These are phyloP conservation scores for Cyberlindnera galapagoensis DNA, from an alignment of 805 yeast species.

Conservation along the genomic window DNA sequence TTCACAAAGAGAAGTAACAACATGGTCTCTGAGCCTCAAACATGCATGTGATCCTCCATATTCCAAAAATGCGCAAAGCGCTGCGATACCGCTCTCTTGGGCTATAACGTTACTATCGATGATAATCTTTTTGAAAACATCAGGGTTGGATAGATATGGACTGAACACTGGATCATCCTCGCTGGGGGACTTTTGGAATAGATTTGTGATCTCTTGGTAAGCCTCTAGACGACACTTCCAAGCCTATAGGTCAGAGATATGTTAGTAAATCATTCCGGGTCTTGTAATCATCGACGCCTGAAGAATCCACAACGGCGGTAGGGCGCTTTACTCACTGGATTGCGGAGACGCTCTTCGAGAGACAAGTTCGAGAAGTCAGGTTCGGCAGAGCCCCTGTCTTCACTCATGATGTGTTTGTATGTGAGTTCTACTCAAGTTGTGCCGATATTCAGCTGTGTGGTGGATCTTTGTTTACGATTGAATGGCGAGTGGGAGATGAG, in stretches of 20 bases:
- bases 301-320: no score
- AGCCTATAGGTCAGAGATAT: constrained; percentile 13
- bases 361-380: constrained; percentile 20
- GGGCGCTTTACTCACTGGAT: constrained; percentile 45
- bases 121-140: constrained; percentile 49
- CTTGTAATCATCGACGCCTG: no score
- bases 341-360: constrained; percentile 29
- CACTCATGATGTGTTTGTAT: no score
- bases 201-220: constrained; percentile 56
- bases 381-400: no score
- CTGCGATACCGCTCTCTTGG: constrained; percentile 70
- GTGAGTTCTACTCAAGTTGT: no score
- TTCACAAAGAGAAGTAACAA: constrained; percentile 57
- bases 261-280: no score
- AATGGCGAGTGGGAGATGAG: no score
- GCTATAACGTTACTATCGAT: constrained; percentile 86
- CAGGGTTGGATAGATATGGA: constrained; percentile 46
- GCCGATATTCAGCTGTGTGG: no score
- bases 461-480: no score
- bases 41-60: constrained; percentile 45
- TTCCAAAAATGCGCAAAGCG: constrained; percentile 48
- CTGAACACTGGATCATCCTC: constrained; percentile 52
- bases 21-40: constrained; percentile 33
- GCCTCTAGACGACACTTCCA: constrained; percentile 89
- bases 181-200: constrained; percentile 46